These are phyloP conservation scores for Cyberlindnera veronae DNA, from an alignment of 805 yeast species.

Conservation along the genomic window DNA sequence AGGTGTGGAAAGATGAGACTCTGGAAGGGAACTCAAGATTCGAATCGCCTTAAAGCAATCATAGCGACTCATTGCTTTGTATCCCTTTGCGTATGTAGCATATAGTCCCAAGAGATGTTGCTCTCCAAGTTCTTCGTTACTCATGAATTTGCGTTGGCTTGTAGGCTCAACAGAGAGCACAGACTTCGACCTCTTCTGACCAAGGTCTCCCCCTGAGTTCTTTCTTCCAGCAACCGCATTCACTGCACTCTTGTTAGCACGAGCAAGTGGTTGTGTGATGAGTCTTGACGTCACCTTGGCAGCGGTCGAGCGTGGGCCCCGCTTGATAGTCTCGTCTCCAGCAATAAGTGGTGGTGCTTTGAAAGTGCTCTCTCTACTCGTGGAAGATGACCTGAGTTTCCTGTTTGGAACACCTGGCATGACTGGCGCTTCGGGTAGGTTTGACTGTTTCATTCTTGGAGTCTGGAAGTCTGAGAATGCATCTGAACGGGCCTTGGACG, in stretches of 20 bases:
- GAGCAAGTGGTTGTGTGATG: constrained; percentile 38
- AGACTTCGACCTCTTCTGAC: constrained; percentile 20
- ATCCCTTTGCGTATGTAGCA: constrained; percentile 55
- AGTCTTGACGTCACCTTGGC: constrained; percentile 47
- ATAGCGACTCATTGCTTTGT: constrained; percentile 55
- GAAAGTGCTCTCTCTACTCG: constrained; percentile 12
- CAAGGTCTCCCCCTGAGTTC: constrained; percentile 13
- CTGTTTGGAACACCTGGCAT: constrained; percentile 42
- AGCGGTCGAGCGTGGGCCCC: constrained; percentile 33
- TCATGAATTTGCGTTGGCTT: constrained; percentile 16
- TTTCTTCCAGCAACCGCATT: constrained; percentile 10
- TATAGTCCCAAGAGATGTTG: constrained; percentile 46
- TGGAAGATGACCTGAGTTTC: constrained; percentile 27
- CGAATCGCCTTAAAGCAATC: constrained; percentile 82
- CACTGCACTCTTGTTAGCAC: constrained; percentile 13
- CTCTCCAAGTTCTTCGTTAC: constrained; percentile 32
- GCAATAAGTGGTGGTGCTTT: constrained; percentile 21
- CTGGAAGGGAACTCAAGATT: constrained; percentile 60
- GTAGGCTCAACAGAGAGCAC: constrained; percentile 10
- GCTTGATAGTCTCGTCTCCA: constrained; percentile 22
- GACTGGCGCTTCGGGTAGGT: constrained; percentile 38
- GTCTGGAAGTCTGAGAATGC: constrained; percentile 35
- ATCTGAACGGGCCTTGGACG: constrained; percentile 17
- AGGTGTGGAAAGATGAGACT: constrained; percentile 63
- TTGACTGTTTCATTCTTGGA: constrained; percentile 36